Base-by-base conservation (phyloP, 2,329 filamentous ascomycete genomes). In the Leptodontidium sp. region DNA sequence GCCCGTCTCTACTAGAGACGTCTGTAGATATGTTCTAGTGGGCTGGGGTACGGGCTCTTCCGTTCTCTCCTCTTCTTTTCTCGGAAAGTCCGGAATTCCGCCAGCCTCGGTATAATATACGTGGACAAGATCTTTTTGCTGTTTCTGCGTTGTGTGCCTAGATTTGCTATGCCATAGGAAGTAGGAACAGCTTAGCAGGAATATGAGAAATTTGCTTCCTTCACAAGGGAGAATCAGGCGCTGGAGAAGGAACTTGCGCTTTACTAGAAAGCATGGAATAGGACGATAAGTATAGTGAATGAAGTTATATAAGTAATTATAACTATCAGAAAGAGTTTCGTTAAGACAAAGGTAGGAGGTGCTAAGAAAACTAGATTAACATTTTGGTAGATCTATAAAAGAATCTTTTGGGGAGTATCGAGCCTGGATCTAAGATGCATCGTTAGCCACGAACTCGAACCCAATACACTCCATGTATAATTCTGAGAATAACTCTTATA, bases 351-450 rank as follows among this genome's bases (percentile, higher is more conserved):
- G 24, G 17, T 66, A 14, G 57, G 40, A 68, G 61, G 38, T 65
- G 50, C 57, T 67, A 62, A 68, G 61, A 72, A 66, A 69, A 61
- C 67, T 17, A 70, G 55, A 66, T 68, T 72, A 47, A 61, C 50
- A 72, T 70, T 71, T 53, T 71, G 58, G 70, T 57, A 64, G 6
- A 72, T 72, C 49, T 72, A 71, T 68, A 59, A 66, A 67, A 55
- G 21, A 71, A 61, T 71, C 61, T 61, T 38, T 61, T 55, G 64
- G 68, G 49, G 26, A 38, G 9, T 57, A 72, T 67, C 57, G 17
- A 35, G 64, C 52, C 35, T 71, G 57, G 64, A 67, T 72, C 65
- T 71, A 66, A 65, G 49, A 61, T 40, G 40, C 14, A 66, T 71
- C 47, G n/a, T 64, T 68, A 14, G 26, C 47, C 29, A 69, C 64